Evolutionary conservation across 2,329 filamentous ascomycete species (phyloP), one percentile per base, ranked within the genome.

Genomic region (Talaromyces amestolkiae): DNA sequence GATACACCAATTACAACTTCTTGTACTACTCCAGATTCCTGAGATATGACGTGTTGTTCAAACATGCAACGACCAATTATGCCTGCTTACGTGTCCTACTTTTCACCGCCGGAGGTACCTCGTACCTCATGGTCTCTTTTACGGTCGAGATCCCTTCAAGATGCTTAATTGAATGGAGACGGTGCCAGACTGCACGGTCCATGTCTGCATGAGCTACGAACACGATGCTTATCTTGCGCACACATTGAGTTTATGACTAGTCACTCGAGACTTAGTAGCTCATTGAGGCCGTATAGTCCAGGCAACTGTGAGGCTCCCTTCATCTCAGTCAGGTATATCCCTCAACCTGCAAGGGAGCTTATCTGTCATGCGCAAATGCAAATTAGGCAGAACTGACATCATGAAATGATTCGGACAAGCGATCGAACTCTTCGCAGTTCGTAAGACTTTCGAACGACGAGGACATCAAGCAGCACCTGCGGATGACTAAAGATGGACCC

Each of bases 31-130:
- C 39, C 33, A 35, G 58, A 59, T 17, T 43, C 43, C 41, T 61
- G 37, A 19, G 41, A 61, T 61, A 49, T 49, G 43, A 49, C 10
- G 41, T 35, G n/a, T 49, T 7, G 13, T 35, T 61, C 13, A 41
- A n/a, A 49, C 27, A 47, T 31, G 31, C 58, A 45, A 59, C 39
- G 7, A 59, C 58, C 19, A 59, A 59, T 19, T 10, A 24, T 35
- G 58, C 58, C 43, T 61, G 13, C n/a, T 13, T 6, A 61, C 58
- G 13, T 35, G 27, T 49, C 41, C 19, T 61, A 41, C 43, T 43
- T 61, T 61, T 61, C 41, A 61, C 58, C 43, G 58, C 58, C 58
- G 49, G 43, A 61, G 43, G 7, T 61, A 15, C 49, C 35, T 6
- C 39, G 41, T 33, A 37, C 49, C 17, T 49, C 24, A 61, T 61